These are phyloP conservation scores for Eucalyptus paniculata DNA, from an alignment of 345 rosid species.

Conservation along the genomic window DNA sequence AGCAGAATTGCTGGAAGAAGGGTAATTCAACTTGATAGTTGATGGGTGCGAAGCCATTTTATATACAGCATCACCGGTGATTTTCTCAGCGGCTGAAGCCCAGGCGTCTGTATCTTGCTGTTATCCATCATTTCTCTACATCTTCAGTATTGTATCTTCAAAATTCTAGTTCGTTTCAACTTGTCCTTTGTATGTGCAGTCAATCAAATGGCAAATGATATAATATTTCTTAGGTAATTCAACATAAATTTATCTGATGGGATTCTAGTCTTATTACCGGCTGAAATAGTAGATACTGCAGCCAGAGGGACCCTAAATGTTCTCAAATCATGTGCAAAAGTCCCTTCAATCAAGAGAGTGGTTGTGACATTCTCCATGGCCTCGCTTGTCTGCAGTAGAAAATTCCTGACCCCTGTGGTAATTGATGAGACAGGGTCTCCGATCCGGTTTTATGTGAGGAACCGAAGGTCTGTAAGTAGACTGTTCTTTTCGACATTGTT, in stretches of 20 bases:
- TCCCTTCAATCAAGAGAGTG: neutral
- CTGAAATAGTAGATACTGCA: neutral
- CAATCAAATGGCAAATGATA: neutral
- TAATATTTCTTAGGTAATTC: neutral
- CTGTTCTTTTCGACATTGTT: neutral
- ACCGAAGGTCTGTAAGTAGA: neutral
- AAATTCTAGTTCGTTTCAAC: neutral
- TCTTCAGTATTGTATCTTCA: neutral
- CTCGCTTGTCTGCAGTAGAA: neutral
- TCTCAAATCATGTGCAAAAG: neutral
- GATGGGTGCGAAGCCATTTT: neutral
- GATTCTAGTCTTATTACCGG: neutral
- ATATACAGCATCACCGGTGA: neutral
- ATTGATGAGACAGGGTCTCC: neutral
- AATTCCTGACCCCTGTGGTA: neutral
- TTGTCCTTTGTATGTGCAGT: neutral
- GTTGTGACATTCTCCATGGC: neutral
- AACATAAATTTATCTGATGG: neutral
- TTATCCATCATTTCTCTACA: neutral
- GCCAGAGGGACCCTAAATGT: neutral
- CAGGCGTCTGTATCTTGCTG: neutral
- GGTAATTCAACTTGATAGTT: neutral
- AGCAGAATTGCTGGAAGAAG: neutral
- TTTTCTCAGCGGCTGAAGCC: neutral
- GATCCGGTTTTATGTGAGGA: neutral